These are phyloP conservation scores for Paraglomus occultum DNA, from an alignment of 192 early-diverging fungal genomes.

Conservation along the genomic window DNA sequence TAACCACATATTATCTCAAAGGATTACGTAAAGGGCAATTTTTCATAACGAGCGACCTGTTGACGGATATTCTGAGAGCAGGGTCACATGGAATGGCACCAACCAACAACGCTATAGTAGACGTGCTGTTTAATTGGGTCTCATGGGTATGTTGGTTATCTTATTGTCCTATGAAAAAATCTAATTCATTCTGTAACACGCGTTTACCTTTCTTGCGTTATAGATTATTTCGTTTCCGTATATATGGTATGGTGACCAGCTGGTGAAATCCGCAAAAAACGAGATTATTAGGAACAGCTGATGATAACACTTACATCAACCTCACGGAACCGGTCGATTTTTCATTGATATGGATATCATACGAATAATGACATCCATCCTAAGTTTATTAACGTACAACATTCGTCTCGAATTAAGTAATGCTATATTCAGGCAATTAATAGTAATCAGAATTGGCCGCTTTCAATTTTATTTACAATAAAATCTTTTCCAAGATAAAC, in stretches of 20 bases:
- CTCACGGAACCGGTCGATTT: no score
- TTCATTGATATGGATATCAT: no score
- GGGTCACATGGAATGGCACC: conserved; percentile 28
- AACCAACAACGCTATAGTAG: conserved; percentile 18
- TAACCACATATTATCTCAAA: conserved; percentile 27
- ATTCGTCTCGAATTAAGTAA: no score
- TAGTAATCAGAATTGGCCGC: no score
- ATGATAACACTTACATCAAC: no score
- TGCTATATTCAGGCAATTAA: no score
- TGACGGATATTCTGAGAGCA: conserved; percentile 30
- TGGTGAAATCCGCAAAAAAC: background rate
- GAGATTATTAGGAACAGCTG: background rate
- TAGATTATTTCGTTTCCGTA: background rate
- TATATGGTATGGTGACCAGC: background rate
- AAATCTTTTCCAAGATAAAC: no score
- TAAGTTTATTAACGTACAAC: no score
- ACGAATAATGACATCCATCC: no score
- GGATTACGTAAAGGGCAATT: background rate
- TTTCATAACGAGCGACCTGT: conserved; percentile 18
- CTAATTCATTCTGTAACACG: background rate
- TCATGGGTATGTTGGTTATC: background rate
- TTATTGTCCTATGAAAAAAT: background rate
- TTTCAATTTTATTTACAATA: no score
- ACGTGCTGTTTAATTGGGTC: background rate
- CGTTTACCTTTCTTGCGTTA: background rate